Evolutionary conservation across 495 filamentous ascomycete species (phyloP).

Genomic region (Aspergillus olivimuriae): DNA sequence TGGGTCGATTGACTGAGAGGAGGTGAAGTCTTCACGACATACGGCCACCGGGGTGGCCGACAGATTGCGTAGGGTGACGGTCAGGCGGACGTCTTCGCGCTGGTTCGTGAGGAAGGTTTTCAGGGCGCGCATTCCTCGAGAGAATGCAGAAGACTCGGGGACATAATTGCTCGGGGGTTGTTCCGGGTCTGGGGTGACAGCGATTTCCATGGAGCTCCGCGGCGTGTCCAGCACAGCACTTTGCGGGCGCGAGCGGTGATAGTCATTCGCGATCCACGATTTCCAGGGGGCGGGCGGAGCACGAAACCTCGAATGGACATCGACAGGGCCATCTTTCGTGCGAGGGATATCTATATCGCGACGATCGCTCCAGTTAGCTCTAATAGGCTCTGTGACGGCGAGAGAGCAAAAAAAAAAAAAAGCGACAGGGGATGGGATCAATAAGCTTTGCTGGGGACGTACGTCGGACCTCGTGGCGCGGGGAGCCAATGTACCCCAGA

Average conservation of each 20-base stretch:
- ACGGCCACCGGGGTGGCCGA: too few species aligned
- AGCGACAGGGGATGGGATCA: too few species aligned
- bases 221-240: slow-evolving; percentile 8
- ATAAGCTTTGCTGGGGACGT: slow-evolving; percentile 10
- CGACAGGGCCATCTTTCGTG: slow-evolving; percentile 12
- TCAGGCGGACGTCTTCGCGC: slow-evolving; percentile 24
- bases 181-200: slow-evolving; percentile 12
- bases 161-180: too few species aligned
- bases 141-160: slow-evolving; percentile 23
- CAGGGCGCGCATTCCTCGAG: slow-evolving; percentile 28
- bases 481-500: slow-evolving; percentile 25
- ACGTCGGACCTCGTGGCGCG: slow-evolving; percentile 21
- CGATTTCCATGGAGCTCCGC: slow-evolving; percentile 14
- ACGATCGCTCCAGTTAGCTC: slow-evolving; percentile 1
- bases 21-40: too few species aligned
- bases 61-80: slow-evolving; percentile 18
- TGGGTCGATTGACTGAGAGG: slow-evolving; percentile 14
- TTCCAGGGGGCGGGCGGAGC: slow-evolving; percentile 7
- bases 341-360: slow-evolving; percentile 14
- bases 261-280: slow-evolving; percentile 12
- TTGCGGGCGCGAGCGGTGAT: slow-evolving; percentile 7
- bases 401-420: neutral
- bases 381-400: neutral
- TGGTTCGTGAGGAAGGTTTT: slow-evolving; percentile 29
- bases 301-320: slow-evolving; percentile 9